Evolutionary conservation across 768 basidiomycete genomes (phyloP).

Genomic region (Trametes punicea): DNA sequence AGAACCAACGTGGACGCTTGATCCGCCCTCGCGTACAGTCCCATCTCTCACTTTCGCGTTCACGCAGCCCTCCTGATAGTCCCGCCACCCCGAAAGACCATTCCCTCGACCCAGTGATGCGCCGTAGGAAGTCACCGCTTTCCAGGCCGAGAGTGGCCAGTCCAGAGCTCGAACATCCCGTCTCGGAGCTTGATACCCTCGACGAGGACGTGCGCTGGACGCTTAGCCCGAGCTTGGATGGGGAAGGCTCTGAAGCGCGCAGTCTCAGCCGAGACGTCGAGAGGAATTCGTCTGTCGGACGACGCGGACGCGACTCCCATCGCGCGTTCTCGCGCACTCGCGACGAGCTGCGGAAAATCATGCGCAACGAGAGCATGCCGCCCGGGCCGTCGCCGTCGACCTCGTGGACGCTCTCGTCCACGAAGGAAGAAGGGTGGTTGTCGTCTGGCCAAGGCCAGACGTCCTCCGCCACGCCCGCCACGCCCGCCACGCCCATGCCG

Average conservation of each 20-base stretch:
- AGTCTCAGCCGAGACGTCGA: not conserved
- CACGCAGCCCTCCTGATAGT: conserved; percentile 45
- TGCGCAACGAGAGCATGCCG: conserved; percentile 26
- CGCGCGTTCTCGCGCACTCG: conserved; percentile 8
- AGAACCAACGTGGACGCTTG: conserved; percentile 17
- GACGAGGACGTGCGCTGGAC: conserved; percentile 14
- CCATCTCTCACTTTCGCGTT: conserved; percentile 36
- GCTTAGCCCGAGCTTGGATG: conserved; percentile 6
- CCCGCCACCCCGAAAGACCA: conserved; percentile 41
- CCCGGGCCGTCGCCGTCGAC: conserved; percentile 15
- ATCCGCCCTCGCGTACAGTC: conserved; percentile 6
- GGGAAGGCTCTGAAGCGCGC: not conserved
- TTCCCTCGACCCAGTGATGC: conserved; percentile 11
- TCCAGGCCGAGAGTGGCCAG: not conserved
- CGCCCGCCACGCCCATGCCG: conserved; percentile 21
- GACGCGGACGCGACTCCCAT: conserved; percentile 8
- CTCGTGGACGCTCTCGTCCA: conserved; percentile 14
- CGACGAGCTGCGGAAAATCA: conserved; percentile 4
- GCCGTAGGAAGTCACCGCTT: conserved; percentile 19
- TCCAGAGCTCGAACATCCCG: conserved; percentile 6
- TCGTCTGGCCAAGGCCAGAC: conserved; percentile 7
- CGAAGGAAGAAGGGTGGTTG: not conserved
- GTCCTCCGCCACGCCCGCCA: not conserved
- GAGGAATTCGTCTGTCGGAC: not conserved
- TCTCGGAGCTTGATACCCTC: conserved; percentile 11